Base-by-base conservation (phyloP, 2,329 filamentous ascomycete genomes). In the Madurella mycetomatis region DNA sequence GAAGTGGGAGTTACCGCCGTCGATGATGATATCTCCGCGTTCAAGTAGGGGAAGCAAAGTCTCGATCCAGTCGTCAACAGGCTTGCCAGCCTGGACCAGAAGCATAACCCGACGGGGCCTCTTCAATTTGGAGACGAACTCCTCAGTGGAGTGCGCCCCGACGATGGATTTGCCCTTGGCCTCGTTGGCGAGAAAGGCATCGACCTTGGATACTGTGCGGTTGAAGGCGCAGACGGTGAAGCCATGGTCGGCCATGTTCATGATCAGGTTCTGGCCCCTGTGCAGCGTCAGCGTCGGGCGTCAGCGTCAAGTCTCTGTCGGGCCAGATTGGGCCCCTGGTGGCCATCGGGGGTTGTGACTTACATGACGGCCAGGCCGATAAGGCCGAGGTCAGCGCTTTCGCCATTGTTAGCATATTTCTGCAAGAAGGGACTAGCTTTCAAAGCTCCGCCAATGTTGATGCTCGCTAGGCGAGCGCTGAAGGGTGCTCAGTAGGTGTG, bases 141-240 rank as follows among this genome's bases (percentile, higher is more conserved):
- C 94, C 81, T 96, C 83, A 73, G 90, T 87, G 70, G 86, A 88
- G 79, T 96, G 87, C 67, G 94, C 92, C 73, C 94, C 94, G 63
- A 96, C 84, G 67, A 99, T 88, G 68, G 90, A 88, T 84, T 96
- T 96, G 81, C 92, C 89, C 83, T 92, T 91, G 73, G 89, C 89
- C 79, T 92, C 88, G 77, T 96, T 92, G 64, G 81, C 86, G 65
- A 96, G 78, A 84, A 96, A 96, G 67, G 82, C 82, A 81, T 97
- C 92, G 75, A 99, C 94, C 86, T 99, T 99, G 77, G 90, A 85
- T 67, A 96, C 90, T 67, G 94, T 99, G 76, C 94, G 89, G 87
- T 99, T 99, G 86, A 88, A 99, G 66, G 92, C 94, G 76, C 92
- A 88, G 70, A 99, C 90, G 72, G 90, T 97, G 85, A 95, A 97